Base-by-base conservation (phyloP, 441 rosid genomes). In the Pelargonium myrrhifolium region DNA sequence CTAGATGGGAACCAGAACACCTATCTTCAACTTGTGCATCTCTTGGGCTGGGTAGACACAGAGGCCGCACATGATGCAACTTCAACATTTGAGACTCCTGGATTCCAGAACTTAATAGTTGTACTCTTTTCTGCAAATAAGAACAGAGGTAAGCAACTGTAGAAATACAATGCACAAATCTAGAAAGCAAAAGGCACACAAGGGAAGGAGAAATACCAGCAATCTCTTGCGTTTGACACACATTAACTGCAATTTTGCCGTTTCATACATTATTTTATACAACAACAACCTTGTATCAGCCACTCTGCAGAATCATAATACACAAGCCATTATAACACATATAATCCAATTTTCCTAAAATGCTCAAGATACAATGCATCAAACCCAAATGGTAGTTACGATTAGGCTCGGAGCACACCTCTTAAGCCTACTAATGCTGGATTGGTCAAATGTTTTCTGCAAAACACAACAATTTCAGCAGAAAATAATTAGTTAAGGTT, bases 201-300 rank as follows among this genome's bases (percentile, higher is more conserved):
- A 39, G 21, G 42, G 66, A 67, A 35, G 22, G 59, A 56, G 72
- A 47, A n/a, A n/a, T 82, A 90, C 98, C 96, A 75, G 83, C 78
- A 87, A 35, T 71, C 75, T 84, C 60, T 84, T 83, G 60, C 22
- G 86, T 82, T 81, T 84, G 47, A 77, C 68, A 68, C 72, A 73
- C 79, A 82, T 72, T 78, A 93, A 77, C 76, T 79, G 89, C 81
- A 80, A 71, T 75, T 80, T 85, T 72, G 85, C 89, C 83, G 84
- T 90, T 75, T 77, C 89, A 84, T 80, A 77, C 43, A 82, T 80
- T 65, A 86, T 71, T 79, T 83, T 81, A 77, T 71, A 77, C 53
- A 90, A 85, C 78, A 81, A 74, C 67, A 70, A 68, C 75, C 76
- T 84, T 71, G 75, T 73, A 73, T 85, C 94, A 71, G 79, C 81